These are phyloP conservation scores for Coemansia sp. DNA, from an alignment of 192 early-diverging fungal species.

Conservation along the genomic window DNA sequence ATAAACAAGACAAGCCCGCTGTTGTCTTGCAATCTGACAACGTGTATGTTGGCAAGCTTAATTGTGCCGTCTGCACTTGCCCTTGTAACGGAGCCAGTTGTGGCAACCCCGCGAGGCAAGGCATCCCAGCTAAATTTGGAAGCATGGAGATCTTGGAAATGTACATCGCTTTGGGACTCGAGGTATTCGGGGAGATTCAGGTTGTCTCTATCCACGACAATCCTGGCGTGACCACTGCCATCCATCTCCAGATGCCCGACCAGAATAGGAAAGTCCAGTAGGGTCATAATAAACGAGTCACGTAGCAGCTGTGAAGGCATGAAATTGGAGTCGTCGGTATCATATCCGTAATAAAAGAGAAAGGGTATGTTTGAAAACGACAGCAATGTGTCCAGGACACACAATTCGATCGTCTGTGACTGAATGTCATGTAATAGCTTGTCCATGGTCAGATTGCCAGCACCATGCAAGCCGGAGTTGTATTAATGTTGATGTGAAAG, in stretches of 20 bases:
- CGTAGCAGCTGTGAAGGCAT: slow-evolving; percentile 7
- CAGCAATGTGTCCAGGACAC: background rate
- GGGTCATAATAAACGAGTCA: background rate
- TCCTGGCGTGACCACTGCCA: background rate
- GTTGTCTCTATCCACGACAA: slow-evolving; percentile 6
- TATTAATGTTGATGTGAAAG: no score
- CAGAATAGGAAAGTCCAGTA: slow-evolving; percentile 10
- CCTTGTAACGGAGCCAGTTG: no score
- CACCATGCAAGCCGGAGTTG: no score
- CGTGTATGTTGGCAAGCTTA: no score
- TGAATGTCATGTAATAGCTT: background rate
- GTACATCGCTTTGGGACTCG: no score
- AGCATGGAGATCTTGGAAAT: no score
- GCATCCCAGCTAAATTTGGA: no score
- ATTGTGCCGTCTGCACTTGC: no score
- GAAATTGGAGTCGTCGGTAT: background rate
- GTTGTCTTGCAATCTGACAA: no score
- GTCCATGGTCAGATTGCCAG: background rate
- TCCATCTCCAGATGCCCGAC: background rate
- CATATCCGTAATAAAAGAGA: slow-evolving; percentile 2
- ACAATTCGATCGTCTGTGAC: background rate
- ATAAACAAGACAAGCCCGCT: no score
- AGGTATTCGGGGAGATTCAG: background rate
- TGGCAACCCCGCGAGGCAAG: no score
- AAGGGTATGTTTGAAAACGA: background rate